Conservation (phyloP, 2,329 filamentous ascomycete species). For the Botrytis squamosa region DNA sequence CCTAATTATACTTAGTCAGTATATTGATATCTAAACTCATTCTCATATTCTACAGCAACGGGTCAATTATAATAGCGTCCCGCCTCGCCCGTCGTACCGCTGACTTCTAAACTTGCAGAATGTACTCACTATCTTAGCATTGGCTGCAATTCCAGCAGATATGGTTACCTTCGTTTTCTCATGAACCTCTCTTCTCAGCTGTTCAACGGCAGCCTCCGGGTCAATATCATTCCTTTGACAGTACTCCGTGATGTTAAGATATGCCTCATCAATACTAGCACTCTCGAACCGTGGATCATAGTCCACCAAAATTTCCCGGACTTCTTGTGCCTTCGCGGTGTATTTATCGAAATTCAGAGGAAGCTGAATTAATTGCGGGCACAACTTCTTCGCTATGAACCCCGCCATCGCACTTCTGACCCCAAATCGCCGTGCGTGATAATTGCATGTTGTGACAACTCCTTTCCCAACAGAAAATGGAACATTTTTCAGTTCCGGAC, state of each 20-base stretch:
- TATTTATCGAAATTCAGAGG: conserved; percentile 91
- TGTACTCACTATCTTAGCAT: conserved; percentile 66
- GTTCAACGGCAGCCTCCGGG: conserved; percentile 71
- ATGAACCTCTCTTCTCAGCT: conserved; percentile 75
- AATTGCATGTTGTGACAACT: conserved; percentile 73
- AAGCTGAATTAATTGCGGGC: conserved; percentile 78
- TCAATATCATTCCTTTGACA: conserved; percentile 66
- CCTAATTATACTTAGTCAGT: conserved; percentile 39
- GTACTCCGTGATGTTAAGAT: conserved; percentile 90
- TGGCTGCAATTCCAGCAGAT: conserved; percentile 90
- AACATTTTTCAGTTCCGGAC: conserved; percentile 78
- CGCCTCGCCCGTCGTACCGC: neutral
- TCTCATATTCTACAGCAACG: neutral
- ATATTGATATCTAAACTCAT: neutral
- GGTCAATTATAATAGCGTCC: neutral
- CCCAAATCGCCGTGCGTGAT: conserved; percentile 84
- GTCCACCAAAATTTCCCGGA: conserved; percentile 75
- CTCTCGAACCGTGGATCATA: conserved; percentile 92
- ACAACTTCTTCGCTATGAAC: conserved; percentile 93
- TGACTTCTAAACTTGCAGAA: neutral
- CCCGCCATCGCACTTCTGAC: conserved; percentile 93
- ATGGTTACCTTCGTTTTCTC: conserved; percentile 80
- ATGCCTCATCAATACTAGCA: conserved; percentile 94
- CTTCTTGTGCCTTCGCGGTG: conserved; percentile 81
- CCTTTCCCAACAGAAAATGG: conserved; percentile 85